Evolutionary conservation across 345 rosid genomes (phyloP), one percentile per base, ranked within the genome.

Genomic region (Erysimum cheiranthoides): DNA sequence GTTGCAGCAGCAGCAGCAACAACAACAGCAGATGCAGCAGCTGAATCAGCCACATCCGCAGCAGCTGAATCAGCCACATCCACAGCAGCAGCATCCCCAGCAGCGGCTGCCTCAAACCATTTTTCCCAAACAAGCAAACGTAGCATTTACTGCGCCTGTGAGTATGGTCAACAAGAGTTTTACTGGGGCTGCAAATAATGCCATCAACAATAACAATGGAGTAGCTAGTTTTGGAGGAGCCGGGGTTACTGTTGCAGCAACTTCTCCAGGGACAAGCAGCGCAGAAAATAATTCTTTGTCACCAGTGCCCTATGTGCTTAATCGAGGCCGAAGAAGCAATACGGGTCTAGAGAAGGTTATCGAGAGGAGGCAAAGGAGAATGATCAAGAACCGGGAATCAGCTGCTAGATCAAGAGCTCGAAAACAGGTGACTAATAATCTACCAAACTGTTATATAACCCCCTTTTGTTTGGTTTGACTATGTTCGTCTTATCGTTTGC

Each of bases 381-480:
- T 95, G 99, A 92, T 95, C 61, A 95, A 95, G 80, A 95, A 95
- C 74, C 84, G 99, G 60, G 98, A 95, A 75, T 95, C 99, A 9
- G 99, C 99, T 80, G 96, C 98, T 32, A 89, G 97, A 78, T 95
- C 98, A 54, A 80, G 99, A 73, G 97, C 97, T 81, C 97, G 99
- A 59, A 95, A 95, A 84, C 99, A 95, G 99, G 99, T 93, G 63
- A 80, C 59, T 60, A 28, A 49, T 35, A 18, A 8, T 47, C 39
- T 39, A 50, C 51, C 13, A 47, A 21, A 64, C 31, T 13, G 11
- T 76, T 42, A 49, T 66, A 39, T 8, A 40, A 27, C 14, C 10
- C 32, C 43, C 28, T 14, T 57, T 50, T 60, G 56, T 50, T 59
- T 57, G 50, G 51, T 40, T 54, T 27, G 54, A 62, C 28, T 28